Percentiles rank a stretch among this genome's conserved stretches.
Evolutionary conservation across 1,139 yeast species (phyloP).

Genomic region (Candida sanyaensis): DNA sequence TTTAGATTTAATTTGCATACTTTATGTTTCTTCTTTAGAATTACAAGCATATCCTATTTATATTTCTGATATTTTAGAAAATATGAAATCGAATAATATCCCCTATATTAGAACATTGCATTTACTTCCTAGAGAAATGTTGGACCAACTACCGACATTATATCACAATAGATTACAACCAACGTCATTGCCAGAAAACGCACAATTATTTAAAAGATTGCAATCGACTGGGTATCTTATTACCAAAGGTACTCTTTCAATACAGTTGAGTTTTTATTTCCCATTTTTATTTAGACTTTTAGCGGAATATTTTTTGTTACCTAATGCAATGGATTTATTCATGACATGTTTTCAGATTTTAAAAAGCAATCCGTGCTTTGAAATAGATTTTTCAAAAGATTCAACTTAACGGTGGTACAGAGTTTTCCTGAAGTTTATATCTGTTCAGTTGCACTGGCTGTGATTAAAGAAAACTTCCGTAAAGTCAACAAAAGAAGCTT

Average conservation of each 20-base stretch:
- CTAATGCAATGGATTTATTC: constrained; percentile 34
- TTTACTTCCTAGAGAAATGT: constrained; percentile 26
- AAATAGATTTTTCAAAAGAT: neutral
- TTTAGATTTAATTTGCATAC: constrained; percentile 34
- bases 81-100: constrained; percentile 31
- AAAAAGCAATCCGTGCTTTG: constrained; percentile 3
- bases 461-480: constrained; percentile 25
- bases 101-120: constrained; percentile 40
- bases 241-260: neutral
- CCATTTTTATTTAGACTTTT: constrained; percentile 34
- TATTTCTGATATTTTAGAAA: constrained; percentile 32
- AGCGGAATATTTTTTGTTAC: constrained; percentile 27
- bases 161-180: constrained; percentile 31
- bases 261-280: constrained; percentile 31
- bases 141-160: constrained; percentile 26
- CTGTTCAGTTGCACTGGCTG: constrained; percentile 24
- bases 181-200: constrained; percentile 26
- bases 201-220: constrained; percentile 25
- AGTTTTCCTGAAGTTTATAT: constrained; percentile 33
- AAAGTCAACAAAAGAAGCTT: constrained; percentile 3
- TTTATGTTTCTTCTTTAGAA: constrained; percentile 40
- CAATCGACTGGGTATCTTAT: constrained; percentile 5
- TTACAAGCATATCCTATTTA: constrained; percentile 40
- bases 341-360: constrained; percentile 19
- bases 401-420: constrained; percentile 2